Conservation (phyloP, 805 yeast species). For the Candida nitratophila region DNA sequence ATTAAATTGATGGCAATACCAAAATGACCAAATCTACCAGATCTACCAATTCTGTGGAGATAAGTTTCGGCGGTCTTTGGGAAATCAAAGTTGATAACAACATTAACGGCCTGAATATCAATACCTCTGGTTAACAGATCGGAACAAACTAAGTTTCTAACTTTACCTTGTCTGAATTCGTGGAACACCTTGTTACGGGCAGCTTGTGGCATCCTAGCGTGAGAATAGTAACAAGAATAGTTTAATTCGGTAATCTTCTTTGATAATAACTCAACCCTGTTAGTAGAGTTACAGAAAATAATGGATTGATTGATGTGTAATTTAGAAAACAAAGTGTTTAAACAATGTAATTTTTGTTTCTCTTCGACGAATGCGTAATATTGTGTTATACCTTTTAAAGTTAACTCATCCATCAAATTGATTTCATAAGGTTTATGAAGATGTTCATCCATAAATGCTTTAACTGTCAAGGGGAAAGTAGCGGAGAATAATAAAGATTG, state of each 20-base stretch:
- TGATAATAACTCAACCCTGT: constrained; percentile 91
- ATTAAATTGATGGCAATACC: constrained; percentile 96
- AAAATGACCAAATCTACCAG: constrained; percentile 97
- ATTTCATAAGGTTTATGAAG: constrained; percentile 90
- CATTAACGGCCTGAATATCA: constrained; percentile 98
- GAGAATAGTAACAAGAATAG: constrained; percentile 93
- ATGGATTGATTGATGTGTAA: constrained; percentile 94
- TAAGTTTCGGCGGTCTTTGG: constrained; percentile 98
- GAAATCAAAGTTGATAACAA: constrained; percentile 96
- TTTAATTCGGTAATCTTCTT: constrained; percentile 95
- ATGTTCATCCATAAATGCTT: constrained; percentile 86
- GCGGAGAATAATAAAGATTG: constrained; percentile 91
- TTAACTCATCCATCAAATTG: constrained; percentile 95
- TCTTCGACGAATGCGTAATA: constrained; percentile 98
- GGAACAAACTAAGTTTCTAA: constrained; percentile 94
- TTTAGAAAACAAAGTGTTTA: constrained; percentile 90
- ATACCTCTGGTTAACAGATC: constrained; percentile 97
- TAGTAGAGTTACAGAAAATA: constrained; percentile 94
- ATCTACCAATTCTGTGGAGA: constrained; percentile 97
- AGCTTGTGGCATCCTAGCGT: constrained; percentile 95
- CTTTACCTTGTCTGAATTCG: constrained; percentile 97
- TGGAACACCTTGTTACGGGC: constrained; percentile 98
- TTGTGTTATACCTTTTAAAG: constrained; percentile 93
- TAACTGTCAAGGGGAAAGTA: constrained; percentile 92
- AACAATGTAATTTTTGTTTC: constrained; percentile 90